phyloP scores from a whole-genome alignment of 1,284 basidiomycete species.

The Pseudozyma thailandica region DNA sequence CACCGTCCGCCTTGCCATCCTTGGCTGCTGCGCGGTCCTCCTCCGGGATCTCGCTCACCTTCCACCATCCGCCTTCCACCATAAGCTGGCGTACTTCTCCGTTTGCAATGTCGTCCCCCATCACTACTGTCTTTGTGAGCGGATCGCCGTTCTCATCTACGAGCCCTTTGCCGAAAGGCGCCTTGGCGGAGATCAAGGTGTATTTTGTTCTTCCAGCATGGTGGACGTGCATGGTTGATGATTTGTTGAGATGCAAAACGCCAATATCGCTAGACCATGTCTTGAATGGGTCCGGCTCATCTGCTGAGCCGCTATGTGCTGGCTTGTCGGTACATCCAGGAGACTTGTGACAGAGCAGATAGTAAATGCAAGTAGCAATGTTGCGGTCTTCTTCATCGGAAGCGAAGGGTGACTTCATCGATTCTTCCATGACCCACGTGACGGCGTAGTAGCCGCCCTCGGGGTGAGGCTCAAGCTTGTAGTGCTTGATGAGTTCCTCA shows the following conservation, averaged over 20 bases:
- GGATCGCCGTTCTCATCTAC: constrained; percentile 33
- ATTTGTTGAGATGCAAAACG: constrained; percentile 49
- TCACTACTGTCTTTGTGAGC: constrained; percentile 36
- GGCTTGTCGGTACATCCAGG: constrained; percentile 22
- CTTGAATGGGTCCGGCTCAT: constrained; percentile 32
- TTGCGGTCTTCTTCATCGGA: constrained; percentile 26
- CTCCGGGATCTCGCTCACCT: constrained; percentile 46
- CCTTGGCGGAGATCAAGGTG: constrained; percentile 51
- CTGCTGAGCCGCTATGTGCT: not conserved
- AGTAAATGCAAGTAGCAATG: constrained; percentile 51
- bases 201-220: constrained; percentile 50
- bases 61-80: constrained; percentile 55
- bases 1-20: constrained; percentile 13
- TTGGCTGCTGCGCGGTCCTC: constrained; percentile 23
- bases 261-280: constrained; percentile 44
- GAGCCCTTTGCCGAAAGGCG: constrained; percentile 35
- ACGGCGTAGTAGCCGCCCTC: constrained; percentile 51
- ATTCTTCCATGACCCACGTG: constrained; percentile 33
- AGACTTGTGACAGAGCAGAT: constrained; percentile 43
- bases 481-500: constrained; percentile 36
- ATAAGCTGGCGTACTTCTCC: constrained; percentile 53
- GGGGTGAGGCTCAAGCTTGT: constrained; percentile 48
- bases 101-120: constrained; percentile 41
- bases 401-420: constrained; percentile 40
- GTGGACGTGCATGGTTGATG: constrained; percentile 51